Conservation (phyloP, 2,329 filamentous ascomycete genomes). For the Alternaria burnsii region DNA sequence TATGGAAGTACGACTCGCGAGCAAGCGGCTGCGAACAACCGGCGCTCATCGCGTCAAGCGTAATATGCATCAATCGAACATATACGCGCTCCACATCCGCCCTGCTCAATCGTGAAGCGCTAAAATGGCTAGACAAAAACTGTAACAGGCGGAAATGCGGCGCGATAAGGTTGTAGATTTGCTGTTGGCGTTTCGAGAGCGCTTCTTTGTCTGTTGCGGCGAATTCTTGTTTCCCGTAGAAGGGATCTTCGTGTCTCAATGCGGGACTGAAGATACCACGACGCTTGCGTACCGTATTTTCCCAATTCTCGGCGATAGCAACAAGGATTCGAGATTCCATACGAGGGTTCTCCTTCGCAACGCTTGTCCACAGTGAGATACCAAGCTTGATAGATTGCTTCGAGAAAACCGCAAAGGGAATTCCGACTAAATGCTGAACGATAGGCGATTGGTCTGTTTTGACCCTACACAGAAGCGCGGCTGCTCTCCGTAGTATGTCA, state of each 20-base stretch:
- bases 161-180: slow-evolving; percentile 81
- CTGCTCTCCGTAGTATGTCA: slow-evolving; percentile 83
- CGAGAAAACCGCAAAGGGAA: slow-evolving; percentile 92
- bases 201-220: slow-evolving; percentile 84
- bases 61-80: slow-evolving; percentile 79
- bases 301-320: slow-evolving; percentile 91
- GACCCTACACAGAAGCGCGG: slow-evolving; percentile 83
- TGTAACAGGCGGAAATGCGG: slow-evolving; percentile 87
- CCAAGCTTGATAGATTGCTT: slow-evolving; percentile 96
- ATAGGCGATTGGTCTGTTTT: slow-evolving; percentile 79
- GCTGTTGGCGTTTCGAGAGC: slow-evolving; percentile 77
- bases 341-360: slow-evolving; percentile 93
- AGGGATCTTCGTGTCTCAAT: slow-evolving; percentile 80
- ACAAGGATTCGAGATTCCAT: slow-evolving; percentile 86
- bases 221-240: slow-evolving; percentile 91
- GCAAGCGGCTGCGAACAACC: slow-evolving; percentile 84
- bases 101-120: slow-evolving; percentile 86
- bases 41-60: slow-evolving; percentile 71
- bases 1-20: slow-evolving; percentile 89
- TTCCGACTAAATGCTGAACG: slow-evolving; percentile 85
- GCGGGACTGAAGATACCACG: slow-evolving; percentile 81
- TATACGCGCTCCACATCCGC: slow-evolving; percentile 84
- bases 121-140: slow-evolving; percentile 94
- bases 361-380: slow-evolving; percentile 93
- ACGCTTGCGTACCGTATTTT: slow-evolving; percentile 78